Conservation (phyloP, 176 grass and related monocot species). For the Zoysia japonica region DNA sequence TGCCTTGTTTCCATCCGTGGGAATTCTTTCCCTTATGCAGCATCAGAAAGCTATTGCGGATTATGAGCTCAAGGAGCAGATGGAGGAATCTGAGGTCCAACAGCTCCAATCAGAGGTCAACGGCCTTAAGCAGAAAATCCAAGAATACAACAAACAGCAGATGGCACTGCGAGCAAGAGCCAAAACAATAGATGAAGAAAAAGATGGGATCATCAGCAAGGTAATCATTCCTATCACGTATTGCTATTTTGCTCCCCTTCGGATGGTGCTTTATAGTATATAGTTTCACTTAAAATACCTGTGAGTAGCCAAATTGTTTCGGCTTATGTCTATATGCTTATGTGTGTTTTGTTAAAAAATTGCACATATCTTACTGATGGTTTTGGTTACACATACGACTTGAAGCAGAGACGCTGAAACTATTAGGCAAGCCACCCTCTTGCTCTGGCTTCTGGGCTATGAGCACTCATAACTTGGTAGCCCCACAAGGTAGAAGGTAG, state of each 20-base stretch:
- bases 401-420: not conserved
- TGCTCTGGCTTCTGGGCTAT: not conserved
- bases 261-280: not conserved
- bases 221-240: constrained; percentile 25
- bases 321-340: not conserved
- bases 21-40: constrained; percentile 26
- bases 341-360: not conserved
- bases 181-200: constrained; percentile 42
- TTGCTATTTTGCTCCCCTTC: not conserved
- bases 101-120: constrained; percentile 55
- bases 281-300: not conserved
- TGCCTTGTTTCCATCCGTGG: not conserved
- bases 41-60: constrained; percentile 56
- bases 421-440: not conserved
- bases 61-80: constrained; percentile 46
- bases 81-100: constrained; percentile 57
- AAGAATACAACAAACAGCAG: constrained; percentile 77
- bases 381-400: not conserved
- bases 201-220: constrained; percentile 49
- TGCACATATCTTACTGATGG: not conserved
- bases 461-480: not conserved
- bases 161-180: constrained; percentile 38
- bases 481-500: not conserved
- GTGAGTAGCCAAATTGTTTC: not conserved
- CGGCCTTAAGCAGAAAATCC: constrained; percentile 51